Evolutionary conservation across 441 rosid genomes (phyloP), one percentile per base, ranked within the genome.

Genomic region (Gossypium schwendimanii): DNA sequence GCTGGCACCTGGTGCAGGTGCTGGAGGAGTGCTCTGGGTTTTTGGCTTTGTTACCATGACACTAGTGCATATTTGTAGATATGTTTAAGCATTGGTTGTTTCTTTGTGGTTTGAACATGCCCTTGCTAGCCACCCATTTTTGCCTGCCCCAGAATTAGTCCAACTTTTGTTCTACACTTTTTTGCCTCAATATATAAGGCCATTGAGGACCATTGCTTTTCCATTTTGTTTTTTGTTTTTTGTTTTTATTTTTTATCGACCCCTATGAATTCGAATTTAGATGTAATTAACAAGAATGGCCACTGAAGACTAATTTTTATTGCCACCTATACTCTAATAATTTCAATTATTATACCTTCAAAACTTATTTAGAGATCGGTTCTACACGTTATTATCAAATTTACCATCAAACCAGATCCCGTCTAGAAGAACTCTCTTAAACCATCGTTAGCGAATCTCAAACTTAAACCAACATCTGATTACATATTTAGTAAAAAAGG

Each of bases 1-100:
- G 73, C 58, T 41, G 65, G 31, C 63, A 57, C 21, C 26, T 64
- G 50, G 49, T 63, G 67, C 28, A 3, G 47, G 23, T 61, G 45
- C 21, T 24, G 36, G 17, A 23, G 36, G 17, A 23, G 36, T 60
- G 64, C 12, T 52, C 2, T 2, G 2, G 8, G 5, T 2, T 28
- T 60, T 24, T 58, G 3, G 41, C 6, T 26, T 60, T 60, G 64
- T 26, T 28, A 14, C 64, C 69, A 18, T 20, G 31, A 20, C 52
- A 11, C 17, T 20, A 11, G 24, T 54, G 59, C 59, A 54, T 23
- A 57, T 20, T 63, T 41, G 69, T 39, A 18, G 53, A 63, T 11
- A 63, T 63, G 31, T 63, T 11, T 10, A 36, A 49, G 63, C 67
- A 17, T 39, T 41, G 9, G 2, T 63, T 18, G 68, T 39, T 39